phyloP scores from a whole-genome alignment of 257 asterid species.

The Catharanthus roseus region DNA sequence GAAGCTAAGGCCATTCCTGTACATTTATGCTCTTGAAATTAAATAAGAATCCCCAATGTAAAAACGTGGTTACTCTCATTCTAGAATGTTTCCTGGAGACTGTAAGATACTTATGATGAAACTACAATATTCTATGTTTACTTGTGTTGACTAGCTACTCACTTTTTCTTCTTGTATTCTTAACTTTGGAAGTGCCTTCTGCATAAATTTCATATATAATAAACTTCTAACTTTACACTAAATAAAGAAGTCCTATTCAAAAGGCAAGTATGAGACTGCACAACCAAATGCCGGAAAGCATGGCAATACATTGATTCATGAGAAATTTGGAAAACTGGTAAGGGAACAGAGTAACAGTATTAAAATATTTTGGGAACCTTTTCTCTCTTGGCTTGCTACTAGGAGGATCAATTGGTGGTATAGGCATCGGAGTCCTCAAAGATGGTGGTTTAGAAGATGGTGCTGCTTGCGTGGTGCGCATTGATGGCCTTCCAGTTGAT shows the following conservation, averaged over 20 bases:
- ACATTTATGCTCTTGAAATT: neutral
- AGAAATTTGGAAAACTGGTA: constrained; percentile 10
- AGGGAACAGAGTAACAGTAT: neutral
- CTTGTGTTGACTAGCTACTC: neutral
- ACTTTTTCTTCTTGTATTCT: neutral
- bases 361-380: constrained; percentile 40
- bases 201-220: neutral
- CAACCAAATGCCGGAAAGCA: neutral
- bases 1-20: neutral
- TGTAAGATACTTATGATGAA: neutral
- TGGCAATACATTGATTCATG: neutral
- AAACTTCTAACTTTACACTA: neutral
- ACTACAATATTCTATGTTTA: neutral
- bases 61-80: neutral
- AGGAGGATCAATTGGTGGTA: constrained; percentile 76
- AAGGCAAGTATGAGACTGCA: neutral
- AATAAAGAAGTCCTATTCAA: neutral
- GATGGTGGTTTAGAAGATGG: constrained; percentile 56
- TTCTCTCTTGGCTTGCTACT: constrained; percentile 65
- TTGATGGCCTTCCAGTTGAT: constrained; percentile 73
- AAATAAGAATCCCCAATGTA: neutral
- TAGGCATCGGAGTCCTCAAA: constrained; percentile 47
- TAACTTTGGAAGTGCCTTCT: neutral
- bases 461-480: constrained; percentile 46
- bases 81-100: neutral